These are phyloP conservation scores for Oxyria digyna DNA, from an alignment of 148 eudicot species.

Conservation along the genomic window DNA sequence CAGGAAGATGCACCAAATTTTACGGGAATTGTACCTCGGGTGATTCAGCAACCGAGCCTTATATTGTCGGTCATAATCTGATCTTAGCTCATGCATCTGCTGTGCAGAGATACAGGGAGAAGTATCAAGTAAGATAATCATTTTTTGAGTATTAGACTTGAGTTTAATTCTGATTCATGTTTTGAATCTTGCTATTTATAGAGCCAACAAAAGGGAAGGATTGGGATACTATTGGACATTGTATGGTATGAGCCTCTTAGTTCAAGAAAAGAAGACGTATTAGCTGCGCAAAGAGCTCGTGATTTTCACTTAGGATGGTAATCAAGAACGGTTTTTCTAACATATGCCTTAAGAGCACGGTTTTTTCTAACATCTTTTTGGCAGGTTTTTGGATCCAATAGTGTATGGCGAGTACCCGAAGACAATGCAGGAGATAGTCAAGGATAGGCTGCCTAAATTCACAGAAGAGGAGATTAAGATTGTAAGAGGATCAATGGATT, in stretches of 20 bases:
- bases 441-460: slow-evolving; percentile 71
- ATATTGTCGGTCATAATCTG: slow-evolving; percentile 69
- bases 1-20: slow-evolving; percentile 70
- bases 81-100: slow-evolving; percentile 72
- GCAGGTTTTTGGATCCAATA: slow-evolving; percentile 79
- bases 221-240: slow-evolving; percentile 84
- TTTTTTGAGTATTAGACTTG: background rate
- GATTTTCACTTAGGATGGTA: slow-evolving; percentile 97
- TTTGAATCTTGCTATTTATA: slow-evolving; percentile 10
- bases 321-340: background rate
- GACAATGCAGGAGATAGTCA: slow-evolving; percentile 65
- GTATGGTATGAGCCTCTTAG: slow-evolving; percentile 95
- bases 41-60: slow-evolving; percentile 83
- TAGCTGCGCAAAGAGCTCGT: slow-evolving; percentile 90
- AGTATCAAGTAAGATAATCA: slow-evolving; percentile 44
- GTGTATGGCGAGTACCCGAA: slow-evolving; percentile 80
- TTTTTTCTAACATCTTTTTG: background rate
- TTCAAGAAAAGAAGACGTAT: slow-evolving; percentile 43
- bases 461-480: slow-evolving; percentile 47
- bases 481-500: slow-evolving; percentile 81
- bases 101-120: slow-evolving; percentile 65
- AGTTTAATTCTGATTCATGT: too few species aligned
- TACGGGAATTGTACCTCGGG: slow-evolving; percentile 71
- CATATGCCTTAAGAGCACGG: too few species aligned
- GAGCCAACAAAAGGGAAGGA: slow-evolving; percentile 68